Base-by-base conservation (phyloP, 2,329 filamentous ascomycete genomes). In the Lomentospora prolificans region DNA sequence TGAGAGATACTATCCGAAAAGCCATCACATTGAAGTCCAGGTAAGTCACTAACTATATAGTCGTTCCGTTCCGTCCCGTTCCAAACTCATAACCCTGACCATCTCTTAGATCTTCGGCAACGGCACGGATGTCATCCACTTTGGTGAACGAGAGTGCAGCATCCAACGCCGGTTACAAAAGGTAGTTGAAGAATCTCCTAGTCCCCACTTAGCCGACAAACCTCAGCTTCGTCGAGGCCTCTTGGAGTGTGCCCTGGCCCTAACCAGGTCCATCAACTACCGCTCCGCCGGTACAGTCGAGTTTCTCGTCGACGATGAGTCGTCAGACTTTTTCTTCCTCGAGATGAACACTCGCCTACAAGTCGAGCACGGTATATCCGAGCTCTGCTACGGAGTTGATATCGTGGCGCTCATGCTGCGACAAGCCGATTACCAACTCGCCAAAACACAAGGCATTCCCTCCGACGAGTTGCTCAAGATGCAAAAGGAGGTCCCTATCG, bases 271-370 rank as follows among this genome's bases (percentile, higher is more conserved):
- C n/a, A n/a, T n/a, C n/a, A n/a, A n/a, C n/a, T 54, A 54, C 25
- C 19, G 19, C 6, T n/a, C 14, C 10, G 52, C 33, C 7, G 74
- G 73, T 0, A 77, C 74, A 0, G 69, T 76, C 2, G 74, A 76
- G 60, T 76, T 75, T 57, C 65, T 76, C 3, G 69, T 72, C 14
- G 73, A 76, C 51, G 58, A 66, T 14, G 62, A 68, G 24, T 66
- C 65, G 0, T 61, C 60, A 0, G 60, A 67, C 3, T 76, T 71
- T 50, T 77, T 71, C 58, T 78, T 78, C 57, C 64, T 78, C 0
- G 75, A 78, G 57, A 68, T 77, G 28, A 78, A 78, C 46, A 71
- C 75, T 0, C 65, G 75, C 3, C 61, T 78, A 3, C 76, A 79
- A 57, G 75, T 78, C 4, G 52, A 54, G 27, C 52, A 54, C 33